These are phyloP conservation scores for Aspergillus nomiae DNA, from an alignment of 2,329 filamentous ascomycete genomes.

Conservation along the genomic window DNA sequence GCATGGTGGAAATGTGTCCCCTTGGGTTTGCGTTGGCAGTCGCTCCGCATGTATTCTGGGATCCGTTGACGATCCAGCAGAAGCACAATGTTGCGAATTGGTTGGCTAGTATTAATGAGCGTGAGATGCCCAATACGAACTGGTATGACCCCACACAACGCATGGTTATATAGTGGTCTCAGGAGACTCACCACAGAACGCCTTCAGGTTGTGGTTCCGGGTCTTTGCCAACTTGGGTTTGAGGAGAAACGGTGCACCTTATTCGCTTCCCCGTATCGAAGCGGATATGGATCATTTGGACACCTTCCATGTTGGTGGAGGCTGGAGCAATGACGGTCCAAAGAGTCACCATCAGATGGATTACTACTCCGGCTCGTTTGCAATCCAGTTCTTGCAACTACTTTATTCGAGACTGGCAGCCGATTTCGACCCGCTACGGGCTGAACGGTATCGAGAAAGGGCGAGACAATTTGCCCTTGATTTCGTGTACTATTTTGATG, in stretches of 20 bases:
- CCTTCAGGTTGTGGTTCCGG: conserved; percentile 74
- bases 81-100: conserved; percentile 68
- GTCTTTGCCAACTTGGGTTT: conserved; percentile 80
- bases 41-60: conserved; percentile 65
- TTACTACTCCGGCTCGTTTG: conserved; percentile 81
- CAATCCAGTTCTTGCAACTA: conserved; percentile 78
- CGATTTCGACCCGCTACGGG: conserved; percentile 64
- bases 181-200: not conserved
- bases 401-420: conserved; percentile 73
- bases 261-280: conserved; percentile 69
- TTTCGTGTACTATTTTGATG: conserved; percentile 74
- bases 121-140: conserved; percentile 70
- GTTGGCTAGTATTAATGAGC: conserved; percentile 77
- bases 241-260: conserved; percentile 72
- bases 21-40: conserved; percentile 75
- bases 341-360: conserved; percentile 81
- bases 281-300: conserved; percentile 76
- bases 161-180: not conserved
- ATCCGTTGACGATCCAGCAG: conserved; percentile 63
- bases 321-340: conserved; percentile 81
- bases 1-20: conserved; percentile 85
- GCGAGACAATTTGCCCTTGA: conserved; percentile 69
- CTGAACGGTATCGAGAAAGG: conserved; percentile 69
- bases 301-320: conserved; percentile 78
- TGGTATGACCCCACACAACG: conserved; percentile 41